These are phyloP conservation scores for Dictyostelium purpureum DNA, from an alignment of 78 protist species.

Conservation along the genomic window DNA sequence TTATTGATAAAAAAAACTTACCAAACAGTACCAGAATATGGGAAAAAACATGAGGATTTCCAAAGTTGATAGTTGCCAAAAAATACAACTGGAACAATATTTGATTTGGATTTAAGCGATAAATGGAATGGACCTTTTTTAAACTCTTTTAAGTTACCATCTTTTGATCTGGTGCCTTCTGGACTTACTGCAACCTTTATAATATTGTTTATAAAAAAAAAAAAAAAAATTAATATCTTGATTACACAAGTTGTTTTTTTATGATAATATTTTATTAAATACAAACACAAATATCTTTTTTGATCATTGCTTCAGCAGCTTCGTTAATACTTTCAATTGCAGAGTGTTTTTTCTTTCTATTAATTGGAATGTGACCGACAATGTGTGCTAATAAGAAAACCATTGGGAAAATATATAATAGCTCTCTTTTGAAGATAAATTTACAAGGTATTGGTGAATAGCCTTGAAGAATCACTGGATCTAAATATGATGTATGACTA, in stretches of 20 bases:
- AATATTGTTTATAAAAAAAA: too few species aligned
- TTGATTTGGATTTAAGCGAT: constrained; percentile 36
- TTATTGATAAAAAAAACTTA: neutral
- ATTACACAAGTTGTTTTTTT: too few species aligned
- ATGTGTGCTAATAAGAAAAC: constrained; percentile 16
- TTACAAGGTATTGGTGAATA: constrained; percentile 31
- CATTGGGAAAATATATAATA: constrained; percentile 34
- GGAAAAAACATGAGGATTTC: neutral
- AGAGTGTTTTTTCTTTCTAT: constrained; percentile 42
- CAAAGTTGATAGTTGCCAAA: constrained; percentile 46
- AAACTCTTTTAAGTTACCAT: constrained; percentile 61
- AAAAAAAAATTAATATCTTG: neutral
- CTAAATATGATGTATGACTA: constrained; percentile 46
- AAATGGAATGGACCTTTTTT: constrained; percentile 82
- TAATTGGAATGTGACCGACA: constrained; percentile 73
- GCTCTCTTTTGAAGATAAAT: constrained; percentile 50
- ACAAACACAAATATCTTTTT: neutral
- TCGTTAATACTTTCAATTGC: constrained; percentile 46
- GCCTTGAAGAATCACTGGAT: constrained; percentile 54
- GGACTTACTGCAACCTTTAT: constrained; percentile 37
- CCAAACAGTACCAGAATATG: constrained; percentile 32
- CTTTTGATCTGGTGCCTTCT: constrained; percentile 76
- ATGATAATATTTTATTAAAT: too few species aligned
- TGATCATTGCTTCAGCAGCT: constrained; percentile 6
- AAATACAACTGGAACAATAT: constrained; percentile 18